Evolutionary conservation across 2,329 filamentous ascomycete genomes (phyloP), one percentile per base, ranked within the genome.

Genomic region (Septoria linicola): DNA sequence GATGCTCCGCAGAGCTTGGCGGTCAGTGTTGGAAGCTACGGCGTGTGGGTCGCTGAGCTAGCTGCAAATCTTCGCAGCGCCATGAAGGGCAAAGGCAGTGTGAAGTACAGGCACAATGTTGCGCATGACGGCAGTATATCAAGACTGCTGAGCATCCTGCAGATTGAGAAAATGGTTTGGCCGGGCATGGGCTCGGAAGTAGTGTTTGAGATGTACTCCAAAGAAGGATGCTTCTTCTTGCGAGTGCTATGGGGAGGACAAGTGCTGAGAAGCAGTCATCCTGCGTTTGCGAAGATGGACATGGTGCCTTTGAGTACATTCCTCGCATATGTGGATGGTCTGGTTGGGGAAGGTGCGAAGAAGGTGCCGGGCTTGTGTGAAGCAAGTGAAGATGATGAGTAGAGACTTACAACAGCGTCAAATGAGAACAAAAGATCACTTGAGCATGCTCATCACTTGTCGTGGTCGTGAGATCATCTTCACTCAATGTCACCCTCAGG

Each of bases 181-280:
- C 88, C 88, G 0, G 88, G 88, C 0, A 90, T 92, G 87, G 88
- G 88, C 0, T 76, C 81, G 8, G 88, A 92, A 70, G 76, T 92
- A 0, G 80, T 90, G 0, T 89, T 91, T 65, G 88, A 92, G 72
- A 65, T 91, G 23, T 90, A 83, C 62, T 73, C 69, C 60, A 75
- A 73, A 60, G 66, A 67, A 35, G 57, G 63, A n/a, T 58, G 63
- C 57, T 63, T 63, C 43, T 87, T 78, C 57, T 67, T 89, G 1
- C 76, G 88, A 5, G 82, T 92, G 0, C 71, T 93, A 1, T 92
- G 85, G 74, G 78, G 84, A 32, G 88, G 88, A 0, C 73, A 79
- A 66, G 76, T 85, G 1, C 65, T 93, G 53, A 73, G 68, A 49
- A 89, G 85, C 36, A 87, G 84, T 8, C 84, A 81, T 62, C 87